Evolutionary conservation across 2,329 filamentous ascomycete species (phyloP).

Genomic region (Amauroascus verrucosus): DNA sequence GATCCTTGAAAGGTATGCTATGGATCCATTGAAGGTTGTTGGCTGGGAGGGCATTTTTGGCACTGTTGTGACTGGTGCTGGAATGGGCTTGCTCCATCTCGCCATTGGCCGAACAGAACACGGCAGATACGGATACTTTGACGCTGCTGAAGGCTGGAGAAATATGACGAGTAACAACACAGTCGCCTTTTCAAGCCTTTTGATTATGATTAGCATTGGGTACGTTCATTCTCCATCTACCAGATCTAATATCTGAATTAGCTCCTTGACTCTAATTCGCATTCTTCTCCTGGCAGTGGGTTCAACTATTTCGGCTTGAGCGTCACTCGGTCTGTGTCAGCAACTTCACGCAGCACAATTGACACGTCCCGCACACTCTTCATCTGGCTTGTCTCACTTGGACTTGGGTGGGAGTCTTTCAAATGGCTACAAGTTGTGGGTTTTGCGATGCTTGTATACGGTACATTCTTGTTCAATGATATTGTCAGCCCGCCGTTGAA

Average conservation of each 20-base stretch:
- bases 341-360: constrained; percentile 88
- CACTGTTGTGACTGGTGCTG: constrained; percentile 64
- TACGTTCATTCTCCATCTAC: constrained; percentile 38
- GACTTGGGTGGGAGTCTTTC: constrained; percentile 92
- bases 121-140: constrained; percentile 76
- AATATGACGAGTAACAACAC: constrained; percentile 63
- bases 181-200: constrained; percentile 64
- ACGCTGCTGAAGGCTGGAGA: constrained; percentile 73
- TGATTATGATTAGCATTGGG: constrained; percentile 98
- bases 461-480: constrained; percentile 93
- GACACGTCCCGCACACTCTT: constrained; percentile 96
- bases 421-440: constrained; percentile 92
- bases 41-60: constrained; percentile 96
- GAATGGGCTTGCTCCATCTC: constrained; percentile 71
- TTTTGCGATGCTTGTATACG: constrained; percentile 84
- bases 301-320: constrained; percentile 99
- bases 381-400: constrained; percentile 92
- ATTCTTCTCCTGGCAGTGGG: constrained; percentile 46
- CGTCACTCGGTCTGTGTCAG: constrained; percentile 79
- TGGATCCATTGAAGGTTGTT: constrained; percentile 81
- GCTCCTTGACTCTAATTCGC: not conserved
- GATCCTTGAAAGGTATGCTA: constrained; percentile 68
- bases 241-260: not conserved
- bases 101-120: constrained; percentile 62
- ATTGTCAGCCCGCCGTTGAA: constrained; percentile 73